Base-by-base conservation (phyloP, 768 basidiomycete genomes). In the Pholiota molesta region DNA sequence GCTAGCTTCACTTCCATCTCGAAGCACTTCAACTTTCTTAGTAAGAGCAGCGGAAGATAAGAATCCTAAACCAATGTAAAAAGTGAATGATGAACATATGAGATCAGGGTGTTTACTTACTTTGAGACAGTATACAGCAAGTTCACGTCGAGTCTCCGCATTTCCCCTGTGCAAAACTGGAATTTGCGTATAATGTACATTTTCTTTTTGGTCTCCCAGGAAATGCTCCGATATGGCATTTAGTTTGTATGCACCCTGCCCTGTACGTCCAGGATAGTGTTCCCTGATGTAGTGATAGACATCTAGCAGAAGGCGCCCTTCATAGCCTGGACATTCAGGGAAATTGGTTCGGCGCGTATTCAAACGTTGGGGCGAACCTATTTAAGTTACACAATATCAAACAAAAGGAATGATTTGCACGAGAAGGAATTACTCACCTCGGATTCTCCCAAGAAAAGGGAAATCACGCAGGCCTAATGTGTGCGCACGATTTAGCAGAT, bases 111-210 rank as follows among this genome's bases (percentile, higher is more conserved):
- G 26, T 26, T 31, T 1, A 40, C 61, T 13, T 14, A 92, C 95
- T 86, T 99, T 99, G 66, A 97, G 74, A 78, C 96, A 99, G 75
- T 99, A 99, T 7, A 98, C 89, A 7, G 97, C 96, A 54, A 98
- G 75, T 45, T 94, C 86, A 45, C 95, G 80, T 49, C 96, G 78
- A 3, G 92, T 91, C 69, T 97, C 93, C 0, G 94, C 81, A 0
- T 90, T 93, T 66, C 95, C 95, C 67, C 95, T 95, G 73, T 99
- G 97, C 44, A 98, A 75, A 53, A 92, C 91, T 0, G 95, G 95
- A 66, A 98, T 97, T 66, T 96, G 91, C 2, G 91, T 94, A 72
- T 96, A 88, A 66, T 95, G 91, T 23, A 98, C 94, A 63, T 97
- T 95, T 72, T 97, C 97, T 73, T 99, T 99, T 72, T 94, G 93